A percentile compares a stretch with the other conserved stretches of the same genome.
Evolutionary conservation across 768 basidiomycete species (phyloP).

Genomic region (Plicaturopsis crispa): DNA sequence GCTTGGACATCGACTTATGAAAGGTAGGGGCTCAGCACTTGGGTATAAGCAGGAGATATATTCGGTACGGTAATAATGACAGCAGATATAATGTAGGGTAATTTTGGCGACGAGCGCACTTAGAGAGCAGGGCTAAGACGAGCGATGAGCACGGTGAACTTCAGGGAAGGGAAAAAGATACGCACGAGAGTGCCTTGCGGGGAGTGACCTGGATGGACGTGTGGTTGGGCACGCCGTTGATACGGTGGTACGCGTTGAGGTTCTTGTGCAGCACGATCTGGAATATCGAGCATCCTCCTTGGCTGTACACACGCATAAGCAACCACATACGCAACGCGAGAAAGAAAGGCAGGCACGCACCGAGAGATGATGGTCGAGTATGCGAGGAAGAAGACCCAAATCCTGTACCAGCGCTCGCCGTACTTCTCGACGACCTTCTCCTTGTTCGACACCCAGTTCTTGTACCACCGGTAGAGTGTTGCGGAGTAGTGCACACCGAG

Average conservation of each 20-base stretch:
- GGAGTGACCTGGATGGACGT: constrained; percentile 66
- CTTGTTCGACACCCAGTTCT: constrained; percentile 94
- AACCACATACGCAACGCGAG: neutral
- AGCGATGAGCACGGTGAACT: no score
- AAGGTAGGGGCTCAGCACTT: no score
- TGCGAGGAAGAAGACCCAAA: constrained; percentile 97
- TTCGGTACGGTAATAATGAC: no score
- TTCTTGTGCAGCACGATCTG: constrained; percentile 98
- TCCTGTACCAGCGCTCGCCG: constrained; percentile 89
- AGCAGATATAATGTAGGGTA: no score
- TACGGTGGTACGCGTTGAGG: constrained; percentile 89
- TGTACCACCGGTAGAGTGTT: constrained; percentile 87
- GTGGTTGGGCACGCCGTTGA: constrained; percentile 79
- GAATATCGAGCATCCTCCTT: constrained; percentile 91
- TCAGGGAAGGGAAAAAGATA: no score
- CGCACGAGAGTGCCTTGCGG: constrained; percentile 44
- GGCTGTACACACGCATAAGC: constrained; percentile 31
- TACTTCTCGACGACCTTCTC: constrained; percentile 85
- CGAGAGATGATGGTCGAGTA: constrained; percentile 81
- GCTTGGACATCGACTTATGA: no score
- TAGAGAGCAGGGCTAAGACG: no score
- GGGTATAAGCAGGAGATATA: no score
- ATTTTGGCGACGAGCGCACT: no score
- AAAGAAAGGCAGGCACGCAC: constrained; percentile 25
- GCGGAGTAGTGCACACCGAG: constrained; percentile 97